These are phyloP conservation scores for Vitis cinerea DNA, from an alignment of 164 flowering plant species.

Conservation along the genomic window DNA sequence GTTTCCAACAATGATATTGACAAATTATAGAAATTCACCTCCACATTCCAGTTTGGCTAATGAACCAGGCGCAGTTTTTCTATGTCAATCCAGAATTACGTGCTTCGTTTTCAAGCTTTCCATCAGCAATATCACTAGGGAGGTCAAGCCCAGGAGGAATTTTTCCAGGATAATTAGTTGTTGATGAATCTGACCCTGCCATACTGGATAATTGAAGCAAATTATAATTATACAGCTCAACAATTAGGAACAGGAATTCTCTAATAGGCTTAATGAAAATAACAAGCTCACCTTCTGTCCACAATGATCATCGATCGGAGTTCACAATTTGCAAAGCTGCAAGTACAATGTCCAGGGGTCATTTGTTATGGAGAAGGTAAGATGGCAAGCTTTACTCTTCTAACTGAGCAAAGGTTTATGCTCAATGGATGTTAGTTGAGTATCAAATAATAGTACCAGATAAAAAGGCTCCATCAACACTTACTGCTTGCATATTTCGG, in stretches of 20 bases:
- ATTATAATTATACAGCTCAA: background rate
- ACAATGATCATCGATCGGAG: constrained; percentile 60
- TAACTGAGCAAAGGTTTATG: no score
- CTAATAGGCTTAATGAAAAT: background rate
- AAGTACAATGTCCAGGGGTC: constrained; percentile 4
- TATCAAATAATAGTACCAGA: background rate
- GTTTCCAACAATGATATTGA: no score
- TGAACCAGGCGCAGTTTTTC: background rate
- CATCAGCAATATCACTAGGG: constrained; percentile 54
- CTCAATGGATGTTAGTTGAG: background rate
- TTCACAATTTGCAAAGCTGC: constrained; percentile 66
- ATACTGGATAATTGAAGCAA: constrained; percentile 29
- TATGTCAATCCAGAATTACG: constrained; percentile 12
- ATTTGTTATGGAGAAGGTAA: background rate
- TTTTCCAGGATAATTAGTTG: constrained; percentile 77
- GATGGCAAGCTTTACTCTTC: no score
- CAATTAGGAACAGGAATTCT: background rate
- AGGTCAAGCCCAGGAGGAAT: constrained; percentile 62
- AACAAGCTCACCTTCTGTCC: constrained; percentile 42
- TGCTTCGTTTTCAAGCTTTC: constrained; percentile 20
- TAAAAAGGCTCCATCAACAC: constrained; percentile 6
- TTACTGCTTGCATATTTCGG: constrained; percentile 56
- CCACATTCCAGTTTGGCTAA: no score
- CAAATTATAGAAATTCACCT: no score
- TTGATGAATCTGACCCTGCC: constrained; percentile 53